Evolutionary conservation across 1,139 yeast genomes (phyloP), one percentile per base, ranked within the genome.

Genomic region (Candida sanyaensis): DNA sequence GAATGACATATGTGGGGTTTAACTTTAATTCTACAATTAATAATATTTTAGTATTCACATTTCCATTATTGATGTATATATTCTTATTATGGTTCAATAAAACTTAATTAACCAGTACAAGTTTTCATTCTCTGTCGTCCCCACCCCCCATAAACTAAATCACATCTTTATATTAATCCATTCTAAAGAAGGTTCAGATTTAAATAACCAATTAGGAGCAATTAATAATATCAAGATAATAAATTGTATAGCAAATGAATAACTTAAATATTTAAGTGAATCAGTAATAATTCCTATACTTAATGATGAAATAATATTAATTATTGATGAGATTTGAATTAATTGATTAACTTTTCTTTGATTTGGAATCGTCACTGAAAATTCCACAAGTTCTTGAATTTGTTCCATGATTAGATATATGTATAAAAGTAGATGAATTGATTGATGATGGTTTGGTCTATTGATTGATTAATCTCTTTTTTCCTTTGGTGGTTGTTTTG

Each of bases 341-440:
- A 55, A 37, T 10, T 29, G 27, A 31, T 53, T 52, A 10, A 53
- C 55, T 37, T 40, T 34, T 17, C 29, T 43, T 42, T 55, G 58
- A 43, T 55, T 55, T 31, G 56, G 57, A 17, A 55, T 54, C 3
- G 57, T 54, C 9, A 55, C 51, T 37, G 58, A 57, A 31, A 55
- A 55, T 29, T 55, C 58, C 11, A 55, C 21, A 12, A 34, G 33
- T 40, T 46, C 43, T 32, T 38, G 28, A 33, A 48, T 33, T 31
- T 44, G 37, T 17, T 50, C 50, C 52, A 50, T 50, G 12, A 17
- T 36, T 6, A 13, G n/a, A 13, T 12, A n/a, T 32, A 21, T 32
- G 9, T 5, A n/a, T n/a, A 13, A 32, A 32, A 21, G 36, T 32
- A 6, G 21, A n/a, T 9, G n/a, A 8, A n/a, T 32, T 32, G 36